Percentiles rank a stretch among this genome's conserved stretches.
These are phyloP conservation scores for Pugionium cornutum DNA, from an alignment of 345 rosid genomes.

Conservation along the genomic window DNA sequence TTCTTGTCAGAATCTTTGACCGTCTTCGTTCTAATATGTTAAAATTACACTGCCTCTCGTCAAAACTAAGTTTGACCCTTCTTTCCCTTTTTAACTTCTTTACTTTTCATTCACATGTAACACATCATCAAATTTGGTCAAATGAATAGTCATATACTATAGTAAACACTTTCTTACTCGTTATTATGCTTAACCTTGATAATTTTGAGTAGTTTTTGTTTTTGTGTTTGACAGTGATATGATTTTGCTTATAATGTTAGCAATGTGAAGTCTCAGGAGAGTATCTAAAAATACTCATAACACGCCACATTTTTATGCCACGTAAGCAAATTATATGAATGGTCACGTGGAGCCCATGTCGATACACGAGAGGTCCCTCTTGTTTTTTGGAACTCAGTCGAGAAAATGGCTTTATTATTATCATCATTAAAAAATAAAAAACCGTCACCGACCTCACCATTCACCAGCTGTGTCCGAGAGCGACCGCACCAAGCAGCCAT, in stretches of 20 bases:
- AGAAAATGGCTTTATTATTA: constrained; percentile 10
- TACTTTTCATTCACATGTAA: too few relatives aligned
- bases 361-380: constrained; percentile 19
- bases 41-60: constrained; percentile 15
- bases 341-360: constrained; percentile 34
- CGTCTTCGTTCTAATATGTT: constrained; percentile 19
- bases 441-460: constrained; percentile 31
- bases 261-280: too few relatives aligned
- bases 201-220: too few relatives aligned
- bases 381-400: constrained; percentile 26
- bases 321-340: constrained; percentile 13
- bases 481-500: constrained; percentile 36
- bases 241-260: too few relatives aligned
- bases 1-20: constrained; percentile 40
- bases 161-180: too few relatives aligned
- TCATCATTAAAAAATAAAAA: background rate
- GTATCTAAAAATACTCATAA: too few relatives aligned
- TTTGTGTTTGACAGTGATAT: too few relatives aligned
- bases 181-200: too few relatives aligned
- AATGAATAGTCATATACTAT: too few relatives aligned
- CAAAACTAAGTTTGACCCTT: constrained; percentile 30
- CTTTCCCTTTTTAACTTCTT: constrained; percentile 11
- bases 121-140: too few relatives aligned
- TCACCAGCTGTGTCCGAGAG: constrained; percentile 37
- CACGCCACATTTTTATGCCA: background rate